Base-by-base conservation (phyloP, 2,329 filamentous ascomycete genomes). In the Calonectria montana region DNA sequence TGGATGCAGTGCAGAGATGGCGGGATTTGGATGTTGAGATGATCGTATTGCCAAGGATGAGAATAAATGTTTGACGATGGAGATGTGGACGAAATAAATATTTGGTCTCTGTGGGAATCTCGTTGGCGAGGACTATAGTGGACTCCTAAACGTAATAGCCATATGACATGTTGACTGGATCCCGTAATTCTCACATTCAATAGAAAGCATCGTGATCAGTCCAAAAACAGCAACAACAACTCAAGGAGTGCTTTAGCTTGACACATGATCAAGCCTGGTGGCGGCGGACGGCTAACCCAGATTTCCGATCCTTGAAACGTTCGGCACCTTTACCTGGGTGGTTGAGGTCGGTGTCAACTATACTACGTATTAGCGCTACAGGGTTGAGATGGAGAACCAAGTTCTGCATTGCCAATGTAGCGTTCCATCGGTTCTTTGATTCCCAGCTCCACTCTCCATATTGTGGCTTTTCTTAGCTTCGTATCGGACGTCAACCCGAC, bases 401-500 rank as follows among this genome's bases (percentile, higher is more conserved):
- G 7, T 39, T 31, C 53, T 39, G 10, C 31, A 59, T 25, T 39
- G 35, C 31, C 35, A 35, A 39, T 39, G 31, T 25, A 39, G 21
- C 18, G 37, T 10, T 9, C n/a, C 53, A 59, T 25, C 13, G 35
- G 4, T 35, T 21, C 37, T 39, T 27, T 39, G 21, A 10, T 18
- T 15, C 23, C 12, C 3, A 25, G 53, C 53, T 59, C 53, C 53
- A 41, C 53, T 39, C 15, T 23, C n/a, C 18, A 57, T 59, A 16
- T 25, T 21, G 21, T 59, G 53, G 53, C 31, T 37, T 21, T 41
- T 45, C 23, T 23, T 62, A 62, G 57, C 45, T n/a, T 45, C 25
- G 57, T 39, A 31, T 62, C 57, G 57, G 57, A 62, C n/a, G 57
- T 6, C 23, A 62, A 62, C 31, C 57, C 57, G 57, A 62, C 21